phyloP scores from a whole-genome alignment of 805 yeast species.

The Lipomyces orientalis region DNA sequence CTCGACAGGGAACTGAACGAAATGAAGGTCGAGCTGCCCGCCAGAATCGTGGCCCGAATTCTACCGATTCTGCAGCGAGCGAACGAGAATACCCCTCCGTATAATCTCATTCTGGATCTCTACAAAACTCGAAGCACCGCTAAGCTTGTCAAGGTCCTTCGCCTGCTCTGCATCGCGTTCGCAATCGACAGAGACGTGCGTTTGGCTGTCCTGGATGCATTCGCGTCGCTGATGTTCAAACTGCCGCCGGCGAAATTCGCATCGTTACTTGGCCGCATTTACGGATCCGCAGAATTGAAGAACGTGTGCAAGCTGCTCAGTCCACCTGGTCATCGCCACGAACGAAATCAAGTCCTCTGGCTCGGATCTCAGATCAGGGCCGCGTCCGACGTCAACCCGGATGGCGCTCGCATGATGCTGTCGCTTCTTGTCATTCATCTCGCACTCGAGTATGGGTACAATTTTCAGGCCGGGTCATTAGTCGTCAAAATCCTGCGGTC shows the following conservation, averaged over 20 bases:
- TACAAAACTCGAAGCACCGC: not conserved
- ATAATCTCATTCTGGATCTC: conserved; percentile 20
- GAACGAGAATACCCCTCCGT: conserved; percentile 17
- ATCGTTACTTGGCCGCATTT: conserved; percentile 3
- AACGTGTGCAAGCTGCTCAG: conserved; percentile 15
- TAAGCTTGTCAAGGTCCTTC: not conserved
- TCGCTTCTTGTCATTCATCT: conserved; percentile 18
- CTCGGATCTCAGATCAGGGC: conserved; percentile 13
- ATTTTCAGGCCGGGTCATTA: conserved; percentile 20
- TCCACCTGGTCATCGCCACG: conserved; percentile 12
- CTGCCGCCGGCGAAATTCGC: not conserved
- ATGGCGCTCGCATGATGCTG: conserved; percentile 16
- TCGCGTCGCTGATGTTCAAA: conserved; percentile 6
- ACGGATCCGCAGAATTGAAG: conserved; percentile 3
- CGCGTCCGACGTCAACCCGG: conserved; percentile 8
- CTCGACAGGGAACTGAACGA: conserved; percentile 12
- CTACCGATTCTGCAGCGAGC: conserved; percentile 29
- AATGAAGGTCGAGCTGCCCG: conserved; percentile 3
- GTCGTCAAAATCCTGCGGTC: conserved; percentile 9
- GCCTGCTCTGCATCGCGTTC: conserved; percentile 14
- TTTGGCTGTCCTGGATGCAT: conserved; percentile 12
- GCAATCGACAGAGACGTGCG: not conserved
- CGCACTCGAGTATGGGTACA: conserved; percentile 21
- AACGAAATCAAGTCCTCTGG: conserved; percentile 23
- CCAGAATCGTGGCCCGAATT: conserved; percentile 6